phyloP scores from a whole-genome alignment of 345 rosid species.

The Corchorus capsularis region DNA sequence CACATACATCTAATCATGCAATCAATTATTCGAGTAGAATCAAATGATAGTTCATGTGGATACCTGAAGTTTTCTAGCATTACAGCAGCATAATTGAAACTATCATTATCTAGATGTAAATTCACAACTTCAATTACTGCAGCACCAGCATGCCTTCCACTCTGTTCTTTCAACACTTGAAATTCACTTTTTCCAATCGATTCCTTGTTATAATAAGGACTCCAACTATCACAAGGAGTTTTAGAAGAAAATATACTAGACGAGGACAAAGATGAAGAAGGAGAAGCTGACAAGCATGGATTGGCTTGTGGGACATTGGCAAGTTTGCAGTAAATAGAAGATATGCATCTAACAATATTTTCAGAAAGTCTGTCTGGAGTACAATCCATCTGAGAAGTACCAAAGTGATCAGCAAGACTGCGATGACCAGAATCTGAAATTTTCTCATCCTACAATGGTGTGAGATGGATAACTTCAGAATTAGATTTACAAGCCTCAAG shows the following conservation, averaged over 20 bases:
- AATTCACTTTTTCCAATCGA: conserved; percentile 31
- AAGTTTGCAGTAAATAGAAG: conserved; percentile 78
- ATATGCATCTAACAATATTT: conserved; percentile 77
- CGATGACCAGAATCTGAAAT: conserved; percentile 46
- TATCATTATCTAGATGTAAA: conserved; percentile 57
- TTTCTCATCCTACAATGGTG: conserved; percentile 43
- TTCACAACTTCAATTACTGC: conserved; percentile 56
- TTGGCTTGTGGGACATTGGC: conserved; percentile 37
- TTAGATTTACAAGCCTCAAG: not conserved
- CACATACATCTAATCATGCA: not conserved
- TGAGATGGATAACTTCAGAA: not conserved
- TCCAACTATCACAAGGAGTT: conserved; percentile 60
- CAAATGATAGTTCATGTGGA: conserved; percentile 18
- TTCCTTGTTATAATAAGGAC: conserved; percentile 54
- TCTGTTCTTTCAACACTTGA: conserved; percentile 47
- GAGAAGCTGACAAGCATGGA: conserved; percentile 54
- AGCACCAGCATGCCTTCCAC: conserved; percentile 36
- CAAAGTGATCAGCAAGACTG: conserved; percentile 80
- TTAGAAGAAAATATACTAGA: conserved; percentile 76
- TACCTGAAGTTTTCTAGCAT: conserved; percentile 81
- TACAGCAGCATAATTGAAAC: conserved; percentile 56
- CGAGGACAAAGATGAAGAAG: conserved; percentile 68
- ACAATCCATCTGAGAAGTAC: conserved; percentile 39
- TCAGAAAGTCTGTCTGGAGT: conserved; percentile 73
- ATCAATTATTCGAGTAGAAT: conserved; percentile 5